Conservation (phyloP, 331 rosid genomes). For the Telfairia occidentalis region DNA sequence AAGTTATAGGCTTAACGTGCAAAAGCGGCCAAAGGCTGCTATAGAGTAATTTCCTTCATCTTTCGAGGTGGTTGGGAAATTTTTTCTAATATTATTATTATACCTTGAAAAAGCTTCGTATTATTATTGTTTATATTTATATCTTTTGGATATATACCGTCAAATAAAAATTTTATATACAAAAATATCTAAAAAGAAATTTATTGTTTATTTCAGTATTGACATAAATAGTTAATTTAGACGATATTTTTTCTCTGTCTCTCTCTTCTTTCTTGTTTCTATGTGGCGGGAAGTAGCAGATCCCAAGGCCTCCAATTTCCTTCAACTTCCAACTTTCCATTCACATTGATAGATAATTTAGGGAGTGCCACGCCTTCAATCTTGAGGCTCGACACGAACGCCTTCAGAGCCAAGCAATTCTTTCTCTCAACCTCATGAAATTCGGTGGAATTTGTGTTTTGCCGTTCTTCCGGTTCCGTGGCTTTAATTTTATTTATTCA, state of each 20-base stretch:
- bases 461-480: conserved; percentile 1
- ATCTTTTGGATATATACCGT: no score
- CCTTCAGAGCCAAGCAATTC: background rate
- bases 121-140: no score
- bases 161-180: no score
- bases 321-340: no score
- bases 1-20: background rate
- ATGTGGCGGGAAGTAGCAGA: background rate
- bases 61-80: background rate
- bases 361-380: background rate
- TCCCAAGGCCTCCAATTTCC: background rate
- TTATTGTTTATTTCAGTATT: no score
- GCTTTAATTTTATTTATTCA: no score
- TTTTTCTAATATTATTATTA: background rate
- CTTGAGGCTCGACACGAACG: background rate
- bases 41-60: background rate
- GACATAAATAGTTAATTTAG: no score
- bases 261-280: background rate
- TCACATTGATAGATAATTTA: no score
- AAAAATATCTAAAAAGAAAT: background rate
- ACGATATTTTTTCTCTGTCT: no score
- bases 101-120: background rate
- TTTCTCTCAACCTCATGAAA: background rate
- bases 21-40: background rate
- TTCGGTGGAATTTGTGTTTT: background rate